Evolutionary conservation across 345 rosid species (phyloP), one percentile per base, ranked within the genome.

Genomic region (Carallia pectinifolia): DNA sequence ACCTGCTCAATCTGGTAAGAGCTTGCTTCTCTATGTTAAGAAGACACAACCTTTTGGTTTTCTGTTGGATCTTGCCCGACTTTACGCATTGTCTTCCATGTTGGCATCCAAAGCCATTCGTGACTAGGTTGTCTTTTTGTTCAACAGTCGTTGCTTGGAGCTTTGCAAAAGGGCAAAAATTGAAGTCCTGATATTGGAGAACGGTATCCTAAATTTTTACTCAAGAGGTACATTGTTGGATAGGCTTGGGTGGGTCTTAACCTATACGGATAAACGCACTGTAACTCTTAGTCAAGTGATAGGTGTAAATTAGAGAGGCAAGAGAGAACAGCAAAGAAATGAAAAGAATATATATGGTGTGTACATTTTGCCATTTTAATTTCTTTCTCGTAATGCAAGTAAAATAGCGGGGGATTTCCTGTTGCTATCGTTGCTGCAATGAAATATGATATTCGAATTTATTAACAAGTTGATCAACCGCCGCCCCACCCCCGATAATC

Each of bases 1-100:
- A 87, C 65, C 96, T 90, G 64, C 92, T 90, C 62, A 79, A 79
- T 19, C 77, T 82, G 81, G 98, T 91, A 81, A 80, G 74, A 59
- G 4, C 50, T n/a, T 58, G 37, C 6, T 53, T 30, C 13, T 29
- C 6, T 16, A 30, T 18, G 13, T n/a, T 2, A 18, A 40, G 36
- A 68, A 58, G 7, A 13, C 59, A 23, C 23, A 58, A 39, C 19
- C 59, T 23, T 52, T 18, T 39, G 3, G 4, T 68, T 37, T 37
- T 50, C 7, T 9, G 3, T 6, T 16, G 23, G 27, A 44, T 16
- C 12, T 13, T 58, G 18, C 54, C 10, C 29, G 33, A 7, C 1
- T 18, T 38, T 2, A 58, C 33, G 13, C 52, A 63, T 67, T 13
- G 12, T 38, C 27, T 50, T 5, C 16, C 33, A 23, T 62, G 7